These are phyloP conservation scores for Cladosporium sp. DNA, from an alignment of 2,329 filamentous ascomycete species.

Conservation along the genomic window DNA sequence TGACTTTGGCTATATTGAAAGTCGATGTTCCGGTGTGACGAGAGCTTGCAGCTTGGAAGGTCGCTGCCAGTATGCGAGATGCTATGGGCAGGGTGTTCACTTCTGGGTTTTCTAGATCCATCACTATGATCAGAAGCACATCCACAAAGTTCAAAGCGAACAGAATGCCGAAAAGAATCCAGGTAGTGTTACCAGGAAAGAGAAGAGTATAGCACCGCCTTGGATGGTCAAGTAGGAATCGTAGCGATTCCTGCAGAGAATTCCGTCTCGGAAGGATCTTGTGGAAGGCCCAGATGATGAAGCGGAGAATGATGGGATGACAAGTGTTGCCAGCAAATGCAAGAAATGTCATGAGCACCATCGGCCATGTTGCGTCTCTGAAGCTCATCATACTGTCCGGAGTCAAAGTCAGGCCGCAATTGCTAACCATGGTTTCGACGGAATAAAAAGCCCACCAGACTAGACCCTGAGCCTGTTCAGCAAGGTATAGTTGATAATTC, in stretches of 20 bases:
- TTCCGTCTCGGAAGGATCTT: slow-evolving; percentile 26
- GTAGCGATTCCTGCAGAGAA: slow-evolving; percentile 37
- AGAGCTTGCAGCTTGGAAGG: slow-evolving; percentile 42
- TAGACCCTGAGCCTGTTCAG: slow-evolving; percentile 45
- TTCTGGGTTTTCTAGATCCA: slow-evolving; percentile 21
- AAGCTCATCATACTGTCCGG: slow-evolving; percentile 71
- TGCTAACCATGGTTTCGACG: slow-evolving; percentile 80
- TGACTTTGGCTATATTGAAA: slow-evolving; percentile 42
- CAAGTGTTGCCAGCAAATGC: slow-evolving; percentile 64
- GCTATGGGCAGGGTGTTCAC: slow-evolving; percentile 5
- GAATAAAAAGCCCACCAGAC: slow-evolving; percentile 92
- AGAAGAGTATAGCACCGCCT: slow-evolving; percentile 62
- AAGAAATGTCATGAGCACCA: slow-evolving; percentile 13
- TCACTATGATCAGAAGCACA: slow-evolving; percentile 30
- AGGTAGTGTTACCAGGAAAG: slow-evolving; percentile 51
- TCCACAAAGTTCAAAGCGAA: slow-evolving; percentile 17
- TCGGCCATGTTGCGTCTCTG: slow-evolving; percentile 19
- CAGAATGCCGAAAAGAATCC: slow-evolving; percentile 18
- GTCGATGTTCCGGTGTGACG: slow-evolving; percentile 19
- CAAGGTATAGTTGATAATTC: slow-evolving; percentile 60
- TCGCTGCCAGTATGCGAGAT: slow-evolving; percentile 14
- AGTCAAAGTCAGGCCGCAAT: slow-evolving; percentile 69
- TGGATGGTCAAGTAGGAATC: slow-evolving; percentile 40
- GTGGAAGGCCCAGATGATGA: slow-evolving; percentile 58
- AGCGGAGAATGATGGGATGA: slow-evolving; percentile 63